Evolutionary conservation across 257 asterid genomes (phyloP), one percentile per base, ranked within the genome.

Genomic region (Scutellaria baicalensis): DNA sequence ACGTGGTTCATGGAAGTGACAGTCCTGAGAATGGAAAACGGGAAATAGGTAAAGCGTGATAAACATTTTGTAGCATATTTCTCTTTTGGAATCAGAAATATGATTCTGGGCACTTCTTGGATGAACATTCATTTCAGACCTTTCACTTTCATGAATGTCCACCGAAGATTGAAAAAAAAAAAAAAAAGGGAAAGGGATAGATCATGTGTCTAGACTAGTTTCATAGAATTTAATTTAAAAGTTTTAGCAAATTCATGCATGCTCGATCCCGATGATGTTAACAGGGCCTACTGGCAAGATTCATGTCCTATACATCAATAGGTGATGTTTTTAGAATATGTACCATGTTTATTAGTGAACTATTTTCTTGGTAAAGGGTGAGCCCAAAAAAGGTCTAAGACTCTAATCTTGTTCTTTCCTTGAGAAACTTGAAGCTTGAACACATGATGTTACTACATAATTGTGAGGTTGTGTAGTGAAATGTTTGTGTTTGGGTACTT

Each of bases 1-100:
- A 93, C 71, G 97, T 93, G 77, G 87, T 93, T 76, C 97, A 93
- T 77, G 98, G 98, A 68, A 93, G 98, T 68, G 97, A 93, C 75
- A 93, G 96, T 79, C 92, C 96, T 59, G 96, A 93, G 52, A 90
- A 90, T 35, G 97, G 98, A 75, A 75, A 80, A 59, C 86, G 96
- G 16, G 97, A 93, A 80, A 90, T 83, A 82, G 97, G 98, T 93
- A 81, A 78, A 6, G 8, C 21, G 36, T 39, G 35, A 20, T 45
- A 5, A 16, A 44, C 35, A 20, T 33, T 55, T 39, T 31, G 14
- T 17, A 45, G 39, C 4, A 3, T 27, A 27, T 27, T 27, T 8
- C 7, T 18, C 11, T 18, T 45, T 21, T 12, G 21, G 11, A 68
- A 6, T 56, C 42, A 59, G 35, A 31, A 6, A 5, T 70, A 38